These are phyloP conservation scores for Arabidopsis hybrid DNA, from an alignment of 441 rosid genomes.

Conservation along the genomic window DNA sequence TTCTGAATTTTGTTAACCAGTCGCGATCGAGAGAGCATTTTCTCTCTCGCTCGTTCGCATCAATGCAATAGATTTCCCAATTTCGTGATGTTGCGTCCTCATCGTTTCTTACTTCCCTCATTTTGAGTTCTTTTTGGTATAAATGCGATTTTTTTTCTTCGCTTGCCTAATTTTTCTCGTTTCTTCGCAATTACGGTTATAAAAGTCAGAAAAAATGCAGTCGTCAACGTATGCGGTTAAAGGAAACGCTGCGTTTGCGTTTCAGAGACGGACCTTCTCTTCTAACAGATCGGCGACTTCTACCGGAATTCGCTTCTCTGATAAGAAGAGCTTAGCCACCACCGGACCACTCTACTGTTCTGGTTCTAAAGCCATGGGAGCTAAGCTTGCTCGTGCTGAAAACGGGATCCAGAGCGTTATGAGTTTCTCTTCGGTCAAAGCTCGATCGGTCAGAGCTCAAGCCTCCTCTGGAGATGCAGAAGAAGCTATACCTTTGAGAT, in stretches of 20 bases:
- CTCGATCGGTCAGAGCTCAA: constrained; percentile 72
- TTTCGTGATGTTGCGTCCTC: constrained; percentile 1
- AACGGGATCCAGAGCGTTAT: constrained; percentile 45
- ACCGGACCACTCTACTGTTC: constrained; percentile 40
- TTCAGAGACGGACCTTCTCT: constrained; percentile 43
- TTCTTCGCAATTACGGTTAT: constrained; percentile 32
- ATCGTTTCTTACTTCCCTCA: background rate
- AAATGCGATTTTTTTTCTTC: constrained; percentile 19
- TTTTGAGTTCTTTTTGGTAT: background rate
- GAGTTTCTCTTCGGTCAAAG: constrained; percentile 55
- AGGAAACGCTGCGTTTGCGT: constrained; percentile 51
- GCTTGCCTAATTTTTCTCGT: constrained; percentile 39
- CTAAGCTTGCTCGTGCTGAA: constrained; percentile 64
- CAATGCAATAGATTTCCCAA: constrained; percentile 12
- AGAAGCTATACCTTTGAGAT: constrained; percentile 56
- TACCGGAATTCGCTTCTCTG: constrained; percentile 39
- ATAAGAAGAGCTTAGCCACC: constrained; percentile 17
- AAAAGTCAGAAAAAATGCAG: constrained; percentile 60
- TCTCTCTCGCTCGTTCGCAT: constrained; percentile 8
- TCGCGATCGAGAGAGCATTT: constrained; percentile 31
- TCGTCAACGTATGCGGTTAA: constrained; percentile 57
- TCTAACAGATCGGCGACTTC: constrained; percentile 39
- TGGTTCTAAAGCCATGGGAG: constrained; percentile 56
- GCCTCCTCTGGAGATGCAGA: constrained; percentile 78
- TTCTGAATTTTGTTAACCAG: constrained; percentile 9